These are phyloP conservation scores for Massarina eburnea DNA, from an alignment of 2,329 filamentous ascomycete species.

Conservation along the genomic window DNA sequence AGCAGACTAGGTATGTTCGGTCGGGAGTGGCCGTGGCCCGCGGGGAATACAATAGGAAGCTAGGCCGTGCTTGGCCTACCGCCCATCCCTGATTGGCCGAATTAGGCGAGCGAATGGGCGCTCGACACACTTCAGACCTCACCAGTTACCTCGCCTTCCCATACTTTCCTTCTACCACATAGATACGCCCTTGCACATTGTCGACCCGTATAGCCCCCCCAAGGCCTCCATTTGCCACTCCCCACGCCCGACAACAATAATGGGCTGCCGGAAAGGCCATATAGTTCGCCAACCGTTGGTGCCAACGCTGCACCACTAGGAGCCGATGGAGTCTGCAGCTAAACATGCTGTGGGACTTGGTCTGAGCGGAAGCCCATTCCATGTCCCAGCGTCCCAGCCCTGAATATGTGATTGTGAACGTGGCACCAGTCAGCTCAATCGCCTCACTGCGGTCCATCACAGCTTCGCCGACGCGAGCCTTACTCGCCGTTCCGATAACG, in stretches of 20 bases:
- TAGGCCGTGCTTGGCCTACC: conserved; percentile 12
- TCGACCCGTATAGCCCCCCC: conserved; percentile 24
- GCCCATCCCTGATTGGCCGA: neutral
- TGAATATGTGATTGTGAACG: conserved; percentile 32
- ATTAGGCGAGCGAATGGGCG: neutral
- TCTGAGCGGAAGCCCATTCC: conserved; percentile 26
- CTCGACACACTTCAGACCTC: conserved; percentile 28
- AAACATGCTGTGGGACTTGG: conserved; percentile 25
- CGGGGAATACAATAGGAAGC: conserved; percentile 16
- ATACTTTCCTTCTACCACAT: conserved; percentile 20
- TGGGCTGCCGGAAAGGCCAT: no score
- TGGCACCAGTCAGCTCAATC: conserved; percentile 40
- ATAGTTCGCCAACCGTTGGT: conserved; percentile 16
- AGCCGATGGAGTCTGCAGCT: conserved; percentile 19
- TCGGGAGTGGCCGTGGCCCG: conserved; percentile 13
- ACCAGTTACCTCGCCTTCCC: conserved; percentile 21
- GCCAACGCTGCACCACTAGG: conserved; percentile 27
- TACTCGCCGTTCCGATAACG: conserved; percentile 28
- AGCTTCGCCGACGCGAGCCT: conserved; percentile 34
- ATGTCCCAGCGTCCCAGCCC: conserved; percentile 21
- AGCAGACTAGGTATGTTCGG: no score
- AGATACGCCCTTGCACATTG: conserved; percentile 32
- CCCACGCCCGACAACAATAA: conserved; percentile 24
- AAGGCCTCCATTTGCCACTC: conserved; percentile 15
- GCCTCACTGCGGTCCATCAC: conserved; percentile 25